Evolutionary conservation across 2,329 filamentous ascomycete genomes (phyloP).

Genomic region (Sclerotinia glacialis): DNA sequence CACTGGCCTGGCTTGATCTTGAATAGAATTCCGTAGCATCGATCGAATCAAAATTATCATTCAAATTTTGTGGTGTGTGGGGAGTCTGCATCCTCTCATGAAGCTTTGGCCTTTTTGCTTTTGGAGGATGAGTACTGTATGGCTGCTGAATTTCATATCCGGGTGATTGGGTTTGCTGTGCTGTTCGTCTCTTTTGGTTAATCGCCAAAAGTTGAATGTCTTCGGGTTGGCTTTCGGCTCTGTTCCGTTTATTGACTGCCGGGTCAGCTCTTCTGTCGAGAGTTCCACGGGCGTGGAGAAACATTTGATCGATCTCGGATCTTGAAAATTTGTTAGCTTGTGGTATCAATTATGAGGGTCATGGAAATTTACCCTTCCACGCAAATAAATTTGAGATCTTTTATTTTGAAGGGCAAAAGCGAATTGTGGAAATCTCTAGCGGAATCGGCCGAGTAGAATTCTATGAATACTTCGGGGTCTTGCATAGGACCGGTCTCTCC

Average conservation of each 20-base stretch:
- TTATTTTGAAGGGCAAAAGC: background rate
- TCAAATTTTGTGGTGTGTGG: background rate
- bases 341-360: background rate
- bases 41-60: background rate
- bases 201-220: background rate
- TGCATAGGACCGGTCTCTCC: background rate
- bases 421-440: background rate
- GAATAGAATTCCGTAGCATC: constrained; percentile 13
- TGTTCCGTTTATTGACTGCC: background rate
- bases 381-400: background rate
- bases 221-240: background rate
- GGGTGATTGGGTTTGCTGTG: background rate
- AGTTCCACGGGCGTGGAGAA: background rate
- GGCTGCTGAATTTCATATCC: background rate
- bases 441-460: background rate
- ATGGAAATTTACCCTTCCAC: background rate
- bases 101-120: constrained; percentile 9
- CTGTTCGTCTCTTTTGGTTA: background rate
- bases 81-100: constrained; percentile 3
- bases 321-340: background rate
- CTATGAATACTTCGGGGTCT: background rate
- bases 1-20: background rate
- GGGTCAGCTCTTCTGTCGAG: background rate
- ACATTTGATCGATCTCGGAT: background rate
- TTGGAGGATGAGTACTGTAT: background rate